A percentile compares a stretch with the other conserved stretches of the same genome.
These are phyloP conservation scores for Paulownia fortunei DNA, from an alignment of 257 asterid genomes.

Conservation along the genomic window DNA sequence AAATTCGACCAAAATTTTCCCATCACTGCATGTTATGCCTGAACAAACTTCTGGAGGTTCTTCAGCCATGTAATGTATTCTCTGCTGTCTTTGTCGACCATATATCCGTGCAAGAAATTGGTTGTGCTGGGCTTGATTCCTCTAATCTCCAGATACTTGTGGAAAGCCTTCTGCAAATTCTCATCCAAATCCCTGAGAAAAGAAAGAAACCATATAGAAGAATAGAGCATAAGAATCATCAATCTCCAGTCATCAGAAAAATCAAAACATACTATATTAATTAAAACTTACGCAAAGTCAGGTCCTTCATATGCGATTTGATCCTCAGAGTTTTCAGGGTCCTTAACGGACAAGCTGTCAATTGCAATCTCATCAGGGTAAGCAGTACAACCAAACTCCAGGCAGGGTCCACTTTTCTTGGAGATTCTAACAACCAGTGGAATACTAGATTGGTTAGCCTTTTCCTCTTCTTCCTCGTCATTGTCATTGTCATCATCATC, in stretches of 20 bases:
- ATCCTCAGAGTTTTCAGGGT: slow-evolving; percentile 60
- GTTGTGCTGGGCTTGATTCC: slow-evolving; percentile 86
- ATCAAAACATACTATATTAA: not conserved
- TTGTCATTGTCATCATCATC: slow-evolving; percentile 42
- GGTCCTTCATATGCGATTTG: slow-evolving; percentile 92
- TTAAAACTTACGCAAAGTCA: slow-evolving; percentile 65
- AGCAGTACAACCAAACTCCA: slow-evolving; percentile 82
- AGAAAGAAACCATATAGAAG: not conserved
- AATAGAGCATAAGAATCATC: not conserved
- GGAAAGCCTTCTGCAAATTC: slow-evolving; percentile 93
- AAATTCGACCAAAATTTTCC: not conserved
- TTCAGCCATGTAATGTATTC: slow-evolving; percentile 82
- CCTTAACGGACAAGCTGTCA: slow-evolving; percentile 66
- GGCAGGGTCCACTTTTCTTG: slow-evolving; percentile 56
- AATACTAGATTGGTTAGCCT: slow-evolving; percentile 42
- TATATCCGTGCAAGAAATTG: slow-evolving; percentile 81
- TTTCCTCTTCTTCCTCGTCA: slow-evolving; percentile 44
- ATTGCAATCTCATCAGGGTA: slow-evolving; percentile 73
- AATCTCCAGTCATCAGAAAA: not conserved
- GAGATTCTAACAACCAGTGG: slow-evolving; percentile 78
- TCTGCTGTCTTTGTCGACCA: slow-evolving; percentile 75
- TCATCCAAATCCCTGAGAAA: slow-evolving; percentile 83
- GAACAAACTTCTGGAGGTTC: slow-evolving; percentile 70
- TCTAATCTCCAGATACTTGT: slow-evolving; percentile 85
- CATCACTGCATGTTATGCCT: slow-evolving; percentile 41